A percentile compares a stretch with the other conserved stretches of the same genome.
Evolutionary conservation across 345 rosid species (phyloP).

Genomic region (Lepidium didymum): DNA sequence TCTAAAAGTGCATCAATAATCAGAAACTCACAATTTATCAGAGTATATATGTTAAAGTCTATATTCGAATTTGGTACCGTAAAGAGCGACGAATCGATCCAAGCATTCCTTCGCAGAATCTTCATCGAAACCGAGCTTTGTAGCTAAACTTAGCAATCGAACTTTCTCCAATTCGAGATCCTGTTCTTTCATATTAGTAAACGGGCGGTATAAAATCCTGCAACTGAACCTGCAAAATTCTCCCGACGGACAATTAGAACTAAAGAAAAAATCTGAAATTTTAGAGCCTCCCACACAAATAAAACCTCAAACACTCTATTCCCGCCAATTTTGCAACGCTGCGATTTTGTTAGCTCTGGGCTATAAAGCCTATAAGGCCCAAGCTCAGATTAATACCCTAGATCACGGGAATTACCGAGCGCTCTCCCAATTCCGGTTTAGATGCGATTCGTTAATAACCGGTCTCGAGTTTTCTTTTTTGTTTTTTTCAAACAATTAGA

Average conservation of each 20-base stretch:
- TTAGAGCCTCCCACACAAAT: constrained; percentile 17
- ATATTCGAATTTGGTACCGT: constrained; percentile 36
- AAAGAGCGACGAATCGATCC: constrained; percentile 64
- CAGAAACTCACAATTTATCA: neutral
- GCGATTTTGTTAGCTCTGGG: neutral
- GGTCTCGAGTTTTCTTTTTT: too few relatives aligned
- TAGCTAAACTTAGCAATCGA: constrained; percentile 61
- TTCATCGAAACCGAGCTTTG: constrained; percentile 62
- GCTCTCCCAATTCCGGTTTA: neutral
- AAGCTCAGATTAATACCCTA: neutral
- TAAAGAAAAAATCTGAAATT: neutral
- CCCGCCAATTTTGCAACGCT: constrained; percentile 12
- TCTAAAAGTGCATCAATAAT: neutral
- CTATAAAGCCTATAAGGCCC: constrained; percentile 4
- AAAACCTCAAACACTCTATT: neutral
- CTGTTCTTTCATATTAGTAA: constrained; percentile 24
- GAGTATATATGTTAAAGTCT: neutral
- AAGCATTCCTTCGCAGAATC: constrained; percentile 53
- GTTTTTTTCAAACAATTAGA: too few relatives aligned
- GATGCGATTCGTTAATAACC: too few relatives aligned
- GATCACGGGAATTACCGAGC: neutral
- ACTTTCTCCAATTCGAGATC: constrained; percentile 61
- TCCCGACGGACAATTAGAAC: neutral
- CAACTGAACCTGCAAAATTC: neutral
- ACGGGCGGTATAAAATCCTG: neutral